Conservation (phyloP, 108 stramenopile genomes). For the Cyclotella choctawhatcheeana region DNA sequence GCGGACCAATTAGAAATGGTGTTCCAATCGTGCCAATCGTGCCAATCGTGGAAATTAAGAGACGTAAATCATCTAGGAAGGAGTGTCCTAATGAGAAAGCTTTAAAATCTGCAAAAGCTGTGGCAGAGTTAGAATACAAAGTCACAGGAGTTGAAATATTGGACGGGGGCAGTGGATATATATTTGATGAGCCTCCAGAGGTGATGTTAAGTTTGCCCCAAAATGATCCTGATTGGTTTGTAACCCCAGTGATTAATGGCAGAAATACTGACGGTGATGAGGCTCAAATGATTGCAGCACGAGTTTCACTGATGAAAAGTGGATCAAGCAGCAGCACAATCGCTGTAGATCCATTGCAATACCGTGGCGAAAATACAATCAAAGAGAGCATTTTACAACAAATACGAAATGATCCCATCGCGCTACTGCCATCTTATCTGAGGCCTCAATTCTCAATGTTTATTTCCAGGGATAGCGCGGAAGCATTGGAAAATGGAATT, state of each 20-base stretch:
- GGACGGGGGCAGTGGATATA: conserved; percentile 77
- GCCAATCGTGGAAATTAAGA: conserved; percentile 70
- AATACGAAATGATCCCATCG: conserved; percentile 64
- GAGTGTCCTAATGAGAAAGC: conserved; percentile 7
- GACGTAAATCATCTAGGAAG: conserved; percentile 41
- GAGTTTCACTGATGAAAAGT: conserved; percentile 50
- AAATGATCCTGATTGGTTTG: conserved; percentile 84
- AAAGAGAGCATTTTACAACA: conserved; percentile 39
- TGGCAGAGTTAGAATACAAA: conserved; percentile 77
- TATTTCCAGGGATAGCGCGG: conserved; percentile 5
- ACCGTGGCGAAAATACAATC: conserved; percentile 17
- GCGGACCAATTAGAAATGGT: conserved; percentile 37
- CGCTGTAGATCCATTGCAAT: conserved; percentile 32
- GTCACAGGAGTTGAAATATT: conserved; percentile 31
- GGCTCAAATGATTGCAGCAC: conserved; percentile 41
- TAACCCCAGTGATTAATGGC: conserved; percentile 32
- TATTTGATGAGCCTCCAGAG: conserved; percentile 63
- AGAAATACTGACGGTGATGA: conserved; percentile 40
- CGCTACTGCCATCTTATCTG: conserved; percentile 61
- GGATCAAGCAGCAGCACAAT: conserved; percentile 18
- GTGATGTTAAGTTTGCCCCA: conserved; percentile 56
- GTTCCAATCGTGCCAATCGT: conserved; percentile 32
- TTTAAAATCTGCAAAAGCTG: conserved; percentile 59
- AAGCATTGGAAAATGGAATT: conserved; percentile 29
- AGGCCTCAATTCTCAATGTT: conserved; percentile 60